Conservation (phyloP, 306 rosid species). For the Vigna radiata region DNA sequence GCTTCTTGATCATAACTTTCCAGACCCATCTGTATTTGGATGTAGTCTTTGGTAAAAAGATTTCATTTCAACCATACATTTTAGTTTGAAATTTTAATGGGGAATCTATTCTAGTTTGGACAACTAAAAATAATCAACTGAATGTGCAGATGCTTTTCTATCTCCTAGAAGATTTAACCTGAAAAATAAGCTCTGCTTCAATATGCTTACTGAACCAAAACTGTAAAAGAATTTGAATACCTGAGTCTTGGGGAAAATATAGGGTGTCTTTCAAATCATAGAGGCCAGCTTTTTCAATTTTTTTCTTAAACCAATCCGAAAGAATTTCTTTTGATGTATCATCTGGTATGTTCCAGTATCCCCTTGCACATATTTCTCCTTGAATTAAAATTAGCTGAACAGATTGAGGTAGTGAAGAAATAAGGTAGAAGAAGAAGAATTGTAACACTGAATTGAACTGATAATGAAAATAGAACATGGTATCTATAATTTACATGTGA, state of each 20-base stretch:
- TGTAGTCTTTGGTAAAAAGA: not conserved
- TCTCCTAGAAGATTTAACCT: not conserved
- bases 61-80: not conserved
- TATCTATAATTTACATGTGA: constrained; percentile 7
- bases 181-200: not conserved
- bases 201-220: constrained; percentile 13
- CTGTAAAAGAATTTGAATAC: constrained; percentile 42
- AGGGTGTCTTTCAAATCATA: constrained; percentile 63
- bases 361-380: constrained; percentile 77
- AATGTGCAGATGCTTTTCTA: constrained; percentile 17
- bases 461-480: not conserved
- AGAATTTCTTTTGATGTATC: constrained; percentile 55
- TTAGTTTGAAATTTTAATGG: constrained; percentile 16
- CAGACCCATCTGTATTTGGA: not conserved
- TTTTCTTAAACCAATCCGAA: constrained; percentile 69
- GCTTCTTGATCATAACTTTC: not conserved
- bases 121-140: not conserved
- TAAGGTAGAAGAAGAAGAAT: constrained; percentile 15
- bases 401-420: constrained; percentile 25
- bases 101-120: constrained; percentile 15
- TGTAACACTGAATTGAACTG: constrained; percentile 11
- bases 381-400: constrained; percentile 68
- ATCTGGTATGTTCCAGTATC: constrained; percentile 78
- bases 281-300: constrained; percentile 62
- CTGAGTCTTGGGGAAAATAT: constrained; percentile 83